A percentile compares a stretch with the other conserved stretches of the same genome.
phyloP scores from a whole-genome alignment of 2,329 filamentous ascomycete species.

The Colletotrichum cordylinicola region DNA sequence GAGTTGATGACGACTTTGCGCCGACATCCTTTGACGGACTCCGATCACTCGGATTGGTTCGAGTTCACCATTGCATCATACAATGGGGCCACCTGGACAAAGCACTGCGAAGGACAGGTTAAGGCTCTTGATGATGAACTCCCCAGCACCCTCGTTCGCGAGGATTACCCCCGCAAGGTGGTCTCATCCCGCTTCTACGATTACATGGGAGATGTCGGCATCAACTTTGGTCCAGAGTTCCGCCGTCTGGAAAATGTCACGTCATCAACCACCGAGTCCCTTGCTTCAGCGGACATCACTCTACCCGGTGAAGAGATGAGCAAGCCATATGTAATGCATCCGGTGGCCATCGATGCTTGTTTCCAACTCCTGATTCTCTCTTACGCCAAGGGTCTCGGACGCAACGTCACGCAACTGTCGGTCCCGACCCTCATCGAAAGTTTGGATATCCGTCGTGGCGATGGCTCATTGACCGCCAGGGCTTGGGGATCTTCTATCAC shows the following conservation, averaged over 20 bases:
- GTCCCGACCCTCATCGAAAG: background rate
- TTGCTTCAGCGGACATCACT: background rate
- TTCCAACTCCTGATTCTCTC: background rate
- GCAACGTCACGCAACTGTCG: background rate
- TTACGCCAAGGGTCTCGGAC: background rate
- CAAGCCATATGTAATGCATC: conserved; percentile 2
- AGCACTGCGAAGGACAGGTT: background rate
- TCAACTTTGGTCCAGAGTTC: background rate
- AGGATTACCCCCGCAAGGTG: background rate
- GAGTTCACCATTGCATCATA: background rate
- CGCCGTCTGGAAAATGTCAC: background rate
- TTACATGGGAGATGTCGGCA: background rate
- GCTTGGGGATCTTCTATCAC: background rate
- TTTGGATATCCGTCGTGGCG: background rate
- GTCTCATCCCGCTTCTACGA: background rate
- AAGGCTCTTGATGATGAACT: background rate
- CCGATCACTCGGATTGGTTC: background rate
- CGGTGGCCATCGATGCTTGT: background rate
- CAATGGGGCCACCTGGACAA: background rate
- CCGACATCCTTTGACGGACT: background rate
- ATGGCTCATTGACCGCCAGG: background rate
- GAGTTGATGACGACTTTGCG: conserved; percentile 1
- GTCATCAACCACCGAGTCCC: background rate
- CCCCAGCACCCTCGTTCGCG: background rate
- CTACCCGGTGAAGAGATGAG: background rate